Percentiles rank a stretch among this genome's conserved stretches.
Conservation (phyloP, 345 rosid species). For the Leavenworthia alabamica region DNA sequence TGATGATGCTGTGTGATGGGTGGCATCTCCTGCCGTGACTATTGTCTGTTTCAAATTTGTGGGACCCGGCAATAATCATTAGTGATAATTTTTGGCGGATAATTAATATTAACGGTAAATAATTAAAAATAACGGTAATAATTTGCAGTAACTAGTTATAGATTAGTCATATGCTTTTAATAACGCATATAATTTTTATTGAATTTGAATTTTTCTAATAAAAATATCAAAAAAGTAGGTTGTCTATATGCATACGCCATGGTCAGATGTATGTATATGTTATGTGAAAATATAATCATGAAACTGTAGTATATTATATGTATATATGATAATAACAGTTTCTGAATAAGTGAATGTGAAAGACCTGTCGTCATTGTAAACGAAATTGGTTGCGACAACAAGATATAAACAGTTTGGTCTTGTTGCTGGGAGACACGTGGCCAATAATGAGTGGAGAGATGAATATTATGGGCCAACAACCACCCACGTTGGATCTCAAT, state of each 20-base stretch:
- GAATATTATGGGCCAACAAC: slow-evolving; percentile 18
- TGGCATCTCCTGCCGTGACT: slow-evolving; percentile 8
- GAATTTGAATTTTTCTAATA: too few relatives aligned
- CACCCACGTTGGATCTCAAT: slow-evolving; percentile 27
- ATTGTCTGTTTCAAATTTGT: background rate
- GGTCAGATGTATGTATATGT: too few relatives aligned
- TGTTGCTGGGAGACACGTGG: slow-evolving; percentile 3
- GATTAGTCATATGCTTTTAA: too few relatives aligned
- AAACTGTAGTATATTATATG: background rate
- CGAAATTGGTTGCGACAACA: too few relatives aligned
- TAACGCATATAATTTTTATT: too few relatives aligned
- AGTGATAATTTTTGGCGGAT: too few relatives aligned
- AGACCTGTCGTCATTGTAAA: too few relatives aligned
- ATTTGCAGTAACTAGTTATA: too few relatives aligned
- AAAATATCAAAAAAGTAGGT: too few relatives aligned
- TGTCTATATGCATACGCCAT: too few relatives aligned
- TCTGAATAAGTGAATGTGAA: background rate
- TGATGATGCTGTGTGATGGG: slow-evolving; percentile 1
- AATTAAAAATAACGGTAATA: too few relatives aligned
- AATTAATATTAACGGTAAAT: too few relatives aligned
- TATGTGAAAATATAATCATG: background rate
- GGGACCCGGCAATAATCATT: background rate
- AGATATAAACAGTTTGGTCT: slow-evolving; percentile 3
- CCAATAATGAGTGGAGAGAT: background rate
- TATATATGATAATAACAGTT: background rate